Evolutionary conservation across 345 rosid genomes (phyloP), one percentile per base, ranked within the genome.

Genomic region (Hibiscus trionum): DNA sequence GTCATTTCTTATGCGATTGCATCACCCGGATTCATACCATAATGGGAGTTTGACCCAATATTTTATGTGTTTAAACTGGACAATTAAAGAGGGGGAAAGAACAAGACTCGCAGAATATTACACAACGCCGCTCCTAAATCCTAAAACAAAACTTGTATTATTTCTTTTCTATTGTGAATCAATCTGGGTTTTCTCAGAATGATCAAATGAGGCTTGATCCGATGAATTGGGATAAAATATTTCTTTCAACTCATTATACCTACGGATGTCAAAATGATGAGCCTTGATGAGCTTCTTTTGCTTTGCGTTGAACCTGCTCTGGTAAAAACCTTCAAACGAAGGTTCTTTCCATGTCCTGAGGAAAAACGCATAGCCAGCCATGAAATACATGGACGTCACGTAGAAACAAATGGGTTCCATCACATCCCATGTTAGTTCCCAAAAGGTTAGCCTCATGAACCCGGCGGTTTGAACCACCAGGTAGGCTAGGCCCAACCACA

Each of bases 381-480:
- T 85, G 82, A 84, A 86, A 71, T 93, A 93, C 1, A 80, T 31
- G 11, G 96, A 86, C 0, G 99, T 90, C 14, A 86, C 80, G 17
- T 80, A 88, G 90, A 88, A 96, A 86, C 99, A 96, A 26, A 96
- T 91, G 0, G 99, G 99, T 33, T 96, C 99, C 98, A 96, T 93
- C 6, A 96, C 96, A 73, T 96, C 98, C 99, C 99, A 96, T 0
- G 97, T 78, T 1, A 96, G 94, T 72, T 96, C 99, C 99, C 99
- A 96, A 29, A 96, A 96, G 0, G 99, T 96, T 35, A 96, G 86
- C 83, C 99, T 86, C 98, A 95, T 89, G 84, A 93, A 84, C 12
- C 75, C 97, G 0, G 84, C 86, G 1, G 99, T 93, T 73, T 96
- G 98, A 56, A 84, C 76, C 27, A 91, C 83, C 46, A 96, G 53